These are phyloP conservation scores for Penicillium manginii DNA, from an alignment of 495 filamentous ascomycete species.

Conservation along the genomic window DNA sequence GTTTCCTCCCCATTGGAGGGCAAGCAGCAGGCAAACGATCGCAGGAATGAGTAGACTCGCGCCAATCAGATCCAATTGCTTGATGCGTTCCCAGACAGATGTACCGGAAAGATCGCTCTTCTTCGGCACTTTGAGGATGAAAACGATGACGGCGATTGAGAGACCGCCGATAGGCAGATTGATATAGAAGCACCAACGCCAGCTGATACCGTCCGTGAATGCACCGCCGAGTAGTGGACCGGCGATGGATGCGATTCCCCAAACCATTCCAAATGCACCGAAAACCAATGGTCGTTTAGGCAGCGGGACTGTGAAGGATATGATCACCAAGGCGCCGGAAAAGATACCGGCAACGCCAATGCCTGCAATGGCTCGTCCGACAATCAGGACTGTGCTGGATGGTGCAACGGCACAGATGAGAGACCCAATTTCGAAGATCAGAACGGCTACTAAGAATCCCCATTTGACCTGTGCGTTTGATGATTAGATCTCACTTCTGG, in stretches of 20 bases:
- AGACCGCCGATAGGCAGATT: conserved; percentile 69
- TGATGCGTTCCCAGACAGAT: conserved; percentile 25
- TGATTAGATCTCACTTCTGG: neutral
- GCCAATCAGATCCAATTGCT: conserved; percentile 40
- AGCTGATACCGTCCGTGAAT: conserved; percentile 62
- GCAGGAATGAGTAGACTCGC: conserved; percentile 39
- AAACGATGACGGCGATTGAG: conserved; percentile 55
- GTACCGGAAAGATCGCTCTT: conserved; percentile 18
- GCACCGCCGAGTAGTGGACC: conserved; percentile 67
- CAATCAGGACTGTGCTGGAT: conserved; percentile 67
- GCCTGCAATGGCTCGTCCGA: conserved; percentile 79
- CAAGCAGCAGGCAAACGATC: conserved; percentile 43
- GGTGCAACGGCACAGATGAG: conserved; percentile 72
- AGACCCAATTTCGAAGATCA: conserved; percentile 73
- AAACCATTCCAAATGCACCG: conserved; percentile 71
- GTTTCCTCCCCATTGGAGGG: conserved; percentile 48
- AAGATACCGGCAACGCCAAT: conserved; percentile 70
- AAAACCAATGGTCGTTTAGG: conserved; percentile 66
- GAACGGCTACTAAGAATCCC: conserved; percentile 64
- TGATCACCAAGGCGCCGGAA: conserved; percentile 71
- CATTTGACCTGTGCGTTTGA: conserved; percentile 49
- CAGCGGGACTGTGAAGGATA: conserved; percentile 64
- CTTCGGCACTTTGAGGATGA: conserved; percentile 50
- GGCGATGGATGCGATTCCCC: conserved; percentile 68
- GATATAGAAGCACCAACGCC: conserved; percentile 88